Base-by-base conservation (phyloP, 2,329 filamentous ascomycete species). In the Kalmusia sp. region DNA sequence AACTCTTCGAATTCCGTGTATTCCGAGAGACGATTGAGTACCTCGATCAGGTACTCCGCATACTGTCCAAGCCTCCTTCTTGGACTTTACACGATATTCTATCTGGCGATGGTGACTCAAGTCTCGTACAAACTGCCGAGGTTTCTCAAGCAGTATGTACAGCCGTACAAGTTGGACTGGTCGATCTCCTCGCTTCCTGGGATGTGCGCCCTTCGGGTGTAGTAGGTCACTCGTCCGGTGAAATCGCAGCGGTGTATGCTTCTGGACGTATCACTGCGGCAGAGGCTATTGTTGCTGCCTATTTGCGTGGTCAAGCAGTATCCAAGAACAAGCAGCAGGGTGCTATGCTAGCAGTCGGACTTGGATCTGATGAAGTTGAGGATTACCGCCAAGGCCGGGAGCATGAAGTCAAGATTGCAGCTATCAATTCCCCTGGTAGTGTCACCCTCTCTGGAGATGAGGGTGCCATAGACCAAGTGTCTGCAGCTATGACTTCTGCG, bases 391-490 rank as follows among this genome's bases (percentile, higher is more conserved):
- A n/a, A n/a, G 33, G 15, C 8, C 6, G 12, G 33, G 15, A 35
- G 33, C 8, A 19, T 6, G 17, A n/a, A 6, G 33, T 35, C 14
- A 35, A 35, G 33, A 35, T 35, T 19, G 33, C 33, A n/a, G 33
- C 33, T 6, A n/a, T 60, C 35, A 80, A 80, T 57, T 68, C 68
- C 5, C 68, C 75, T 1, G 44, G 56, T 0, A 76, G 68, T 39
- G 60, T 79, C 3, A 80, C 78, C 0, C 39, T 80, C 2, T 78
- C 76, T 12, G 78, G 78, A 1, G 73, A 79, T 52, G 43, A 28
- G 27, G 6, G 6, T 28, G 27, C 27, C 27, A 28, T 28, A 12
- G 6, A 28, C 6, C 7, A 28, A 28, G 6, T 28, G 27, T 2
- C 6, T 12, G 27, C 6, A 12, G 6, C 7, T 7, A 12, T 28